Conservation (phyloP, 2,329 filamentous ascomycete genomes). For the Ascochyta rabiei region DNA sequence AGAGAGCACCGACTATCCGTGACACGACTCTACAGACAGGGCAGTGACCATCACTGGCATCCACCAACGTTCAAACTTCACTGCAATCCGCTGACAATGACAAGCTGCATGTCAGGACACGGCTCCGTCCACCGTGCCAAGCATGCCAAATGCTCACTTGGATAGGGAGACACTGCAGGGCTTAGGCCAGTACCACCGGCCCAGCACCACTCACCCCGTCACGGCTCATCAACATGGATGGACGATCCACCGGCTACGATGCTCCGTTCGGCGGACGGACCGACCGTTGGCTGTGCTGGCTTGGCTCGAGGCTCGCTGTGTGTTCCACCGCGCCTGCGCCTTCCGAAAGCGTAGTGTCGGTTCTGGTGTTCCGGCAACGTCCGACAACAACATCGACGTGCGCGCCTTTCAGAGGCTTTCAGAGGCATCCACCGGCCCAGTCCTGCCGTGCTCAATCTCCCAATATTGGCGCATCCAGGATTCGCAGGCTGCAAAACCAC, state of each 20-base stretch:
- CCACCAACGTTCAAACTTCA: too few relatives aligned
- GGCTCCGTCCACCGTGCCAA: too few relatives aligned
- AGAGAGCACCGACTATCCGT: too few relatives aligned
- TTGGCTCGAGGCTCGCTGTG: not conserved
- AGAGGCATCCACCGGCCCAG: not conserved
- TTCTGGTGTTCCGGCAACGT: not conserved
- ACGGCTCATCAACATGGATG: too few relatives aligned
- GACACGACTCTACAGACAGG: too few relatives aligned
- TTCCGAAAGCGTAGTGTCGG: not conserved
- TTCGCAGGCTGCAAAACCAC: constrained; percentile 7
- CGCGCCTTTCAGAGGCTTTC: not conserved
- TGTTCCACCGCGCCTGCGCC: not conserved
- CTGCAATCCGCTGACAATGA: too few relatives aligned
- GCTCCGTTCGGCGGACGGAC: constrained; percentile 6
- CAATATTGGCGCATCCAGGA: constrained; percentile 5
- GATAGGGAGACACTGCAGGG: constrained; percentile 1
- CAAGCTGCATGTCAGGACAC: too few relatives aligned
- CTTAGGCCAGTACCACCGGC: not conserved
- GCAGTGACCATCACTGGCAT: too few relatives aligned
- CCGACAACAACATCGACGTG: too few relatives aligned
- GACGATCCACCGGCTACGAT: not conserved
- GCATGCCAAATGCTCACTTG: too few relatives aligned
- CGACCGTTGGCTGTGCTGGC: not conserved
- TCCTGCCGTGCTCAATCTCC: constrained; percentile 11
- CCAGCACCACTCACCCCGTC: not conserved